Percentiles rank a stretch among this genome's conserved stretches.
These are phyloP conservation scores for Scedosporium minutisporum DNA, from an alignment of 2,329 filamentous ascomycete genomes.

Conservation along the genomic window DNA sequence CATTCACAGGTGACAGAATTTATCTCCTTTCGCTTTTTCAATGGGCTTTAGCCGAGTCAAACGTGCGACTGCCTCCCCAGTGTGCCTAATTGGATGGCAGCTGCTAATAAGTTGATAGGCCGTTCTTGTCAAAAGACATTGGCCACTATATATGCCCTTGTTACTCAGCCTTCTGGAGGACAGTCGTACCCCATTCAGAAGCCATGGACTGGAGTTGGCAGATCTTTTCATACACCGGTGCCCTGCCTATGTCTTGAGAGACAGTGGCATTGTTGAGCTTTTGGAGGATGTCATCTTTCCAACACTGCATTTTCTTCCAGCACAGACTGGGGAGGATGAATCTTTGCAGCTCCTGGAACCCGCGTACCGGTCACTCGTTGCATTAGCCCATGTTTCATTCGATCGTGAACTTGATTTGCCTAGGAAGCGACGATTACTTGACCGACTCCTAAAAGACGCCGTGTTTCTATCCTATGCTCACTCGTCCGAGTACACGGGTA, in stretches of 20 bases:
- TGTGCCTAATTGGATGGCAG: constrained; percentile 8
- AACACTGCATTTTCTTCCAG: constrained; percentile 66
- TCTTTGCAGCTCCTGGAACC: constrained; percentile 53
- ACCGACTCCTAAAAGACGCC: constrained; percentile 46
- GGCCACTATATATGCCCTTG: constrained; percentile 61
- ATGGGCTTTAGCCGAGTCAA: constrained; percentile 48
- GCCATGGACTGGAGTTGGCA: constrained; percentile 46
- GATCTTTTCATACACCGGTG: constrained; percentile 44
- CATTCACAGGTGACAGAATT: neutral
- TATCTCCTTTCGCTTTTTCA: constrained; percentile 30
- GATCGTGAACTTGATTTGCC: constrained; percentile 16
- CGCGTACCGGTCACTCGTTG: constrained; percentile 58
- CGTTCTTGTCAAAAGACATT: constrained; percentile 41
- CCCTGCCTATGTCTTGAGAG: constrained; percentile 40
- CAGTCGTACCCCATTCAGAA: constrained; percentile 39
- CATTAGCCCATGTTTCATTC: constrained; percentile 37
- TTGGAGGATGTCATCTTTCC: constrained; percentile 63
- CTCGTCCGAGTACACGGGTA: constrained; percentile 44
- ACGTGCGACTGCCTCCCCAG: constrained; percentile 29
- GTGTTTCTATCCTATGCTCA: constrained; percentile 47
- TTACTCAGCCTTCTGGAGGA: constrained; percentile 63
- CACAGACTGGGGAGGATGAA: constrained; percentile 63
- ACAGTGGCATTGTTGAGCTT: constrained; percentile 56
- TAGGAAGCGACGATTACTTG: constrained; percentile 31
- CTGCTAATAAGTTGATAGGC: constrained; percentile 18